Evolutionary conservation across 2,329 filamentous ascomycete genomes (phyloP).

Genomic region (Emericellopsis atlantica): DNA sequence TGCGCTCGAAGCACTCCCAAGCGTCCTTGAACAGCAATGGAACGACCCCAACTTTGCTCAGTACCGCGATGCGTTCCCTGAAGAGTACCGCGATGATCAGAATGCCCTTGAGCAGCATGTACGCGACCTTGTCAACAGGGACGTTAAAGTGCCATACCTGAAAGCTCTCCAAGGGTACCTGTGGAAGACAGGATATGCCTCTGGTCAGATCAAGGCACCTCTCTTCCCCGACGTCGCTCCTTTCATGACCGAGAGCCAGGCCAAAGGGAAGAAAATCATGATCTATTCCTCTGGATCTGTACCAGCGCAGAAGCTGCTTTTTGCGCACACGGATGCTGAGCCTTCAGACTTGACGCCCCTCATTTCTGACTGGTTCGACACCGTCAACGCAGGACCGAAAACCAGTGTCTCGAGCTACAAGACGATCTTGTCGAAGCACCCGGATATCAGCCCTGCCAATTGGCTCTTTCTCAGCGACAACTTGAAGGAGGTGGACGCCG

Average conservation of each 20-base stretch:
- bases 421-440: conserved; percentile 38
- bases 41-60: conserved; percentile 47
- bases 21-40: conserved; percentile 55
- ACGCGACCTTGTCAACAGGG: conserved; percentile 54
- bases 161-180: conserved; percentile 72
- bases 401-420: conserved; percentile 53
- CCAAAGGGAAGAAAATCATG: conserved; percentile 43
- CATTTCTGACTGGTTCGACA: conserved; percentile 64
- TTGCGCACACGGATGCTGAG: conserved; percentile 49
- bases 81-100: conserved; percentile 45
- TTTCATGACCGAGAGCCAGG: conserved; percentile 46
- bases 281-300: conserved; percentile 79
- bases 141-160: conserved; percentile 65
- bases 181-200: conserved; percentile 62
- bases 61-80: conserved; percentile 61
- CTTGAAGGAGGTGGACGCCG: conserved; percentile 54
- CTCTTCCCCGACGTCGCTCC: conserved; percentile 65
- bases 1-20: conserved; percentile 53
- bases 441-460: conserved; percentile 29
- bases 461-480: conserved; percentile 80
- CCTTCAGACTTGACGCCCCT: conserved; percentile 45
- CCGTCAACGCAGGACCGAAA: conserved; percentile 68
- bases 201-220: conserved; percentile 56
- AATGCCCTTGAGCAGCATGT: conserved; percentile 53
- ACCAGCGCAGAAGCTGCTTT: conserved; percentile 68